A percentile compares a stretch with the other conserved stretches of the same genome.
Conservation (phyloP, 495 filamentous ascomycete species). For the Trypethelium eluteriae region DNA sequence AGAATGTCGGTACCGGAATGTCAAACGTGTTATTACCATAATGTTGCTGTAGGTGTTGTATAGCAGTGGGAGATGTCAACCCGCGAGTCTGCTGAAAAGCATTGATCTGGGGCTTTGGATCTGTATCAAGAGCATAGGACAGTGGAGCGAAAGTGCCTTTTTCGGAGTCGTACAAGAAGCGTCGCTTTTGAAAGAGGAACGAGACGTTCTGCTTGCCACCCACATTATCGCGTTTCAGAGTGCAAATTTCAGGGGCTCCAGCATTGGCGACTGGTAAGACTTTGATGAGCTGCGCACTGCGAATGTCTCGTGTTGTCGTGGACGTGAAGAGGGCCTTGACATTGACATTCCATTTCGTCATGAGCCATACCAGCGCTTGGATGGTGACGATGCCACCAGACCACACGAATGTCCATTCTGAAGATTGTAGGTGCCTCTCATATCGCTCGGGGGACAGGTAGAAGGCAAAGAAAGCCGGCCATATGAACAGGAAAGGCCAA, state of each 20-base stretch:
- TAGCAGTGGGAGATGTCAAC: slow-evolving; percentile 59
- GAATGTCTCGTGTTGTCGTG: slow-evolving; percentile 58
- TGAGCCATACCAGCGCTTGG: slow-evolving; percentile 87
- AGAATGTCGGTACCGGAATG: slow-evolving; percentile 91
- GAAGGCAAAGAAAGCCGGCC: slow-evolving; percentile 81
- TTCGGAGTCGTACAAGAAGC: slow-evolving; percentile 75
- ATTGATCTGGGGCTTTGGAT: slow-evolving; percentile 68
- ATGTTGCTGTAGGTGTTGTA: slow-evolving; percentile 73
- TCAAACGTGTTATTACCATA: slow-evolving; percentile 97
- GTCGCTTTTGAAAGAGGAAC: slow-evolving; percentile 96
- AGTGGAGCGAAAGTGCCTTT: slow-evolving; percentile 68
- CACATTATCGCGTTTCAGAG: slow-evolving; percentile 64
- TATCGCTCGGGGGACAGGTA: slow-evolving; percentile 78
- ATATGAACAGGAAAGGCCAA: slow-evolving; percentile 84
- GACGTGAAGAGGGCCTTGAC: slow-evolving; percentile 76
- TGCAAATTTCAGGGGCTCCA: slow-evolving; percentile 80
- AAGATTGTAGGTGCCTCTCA: slow-evolving; percentile 74
- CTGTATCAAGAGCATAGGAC: slow-evolving; percentile 73
- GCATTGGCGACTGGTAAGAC: slow-evolving; percentile 87
- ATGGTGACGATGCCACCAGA: slow-evolving; percentile 74
- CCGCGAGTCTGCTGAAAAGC: slow-evolving; percentile 73
- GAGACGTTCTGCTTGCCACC: slow-evolving; percentile 68
- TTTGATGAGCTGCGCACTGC: slow-evolving; percentile 82
- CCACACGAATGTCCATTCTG: slow-evolving; percentile 97
- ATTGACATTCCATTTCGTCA: slow-evolving; percentile 94